These are phyloP conservation scores for Oldenlandia corymbosa DNA, from an alignment of 257 asterid genomes.

Conservation along the genomic window DNA sequence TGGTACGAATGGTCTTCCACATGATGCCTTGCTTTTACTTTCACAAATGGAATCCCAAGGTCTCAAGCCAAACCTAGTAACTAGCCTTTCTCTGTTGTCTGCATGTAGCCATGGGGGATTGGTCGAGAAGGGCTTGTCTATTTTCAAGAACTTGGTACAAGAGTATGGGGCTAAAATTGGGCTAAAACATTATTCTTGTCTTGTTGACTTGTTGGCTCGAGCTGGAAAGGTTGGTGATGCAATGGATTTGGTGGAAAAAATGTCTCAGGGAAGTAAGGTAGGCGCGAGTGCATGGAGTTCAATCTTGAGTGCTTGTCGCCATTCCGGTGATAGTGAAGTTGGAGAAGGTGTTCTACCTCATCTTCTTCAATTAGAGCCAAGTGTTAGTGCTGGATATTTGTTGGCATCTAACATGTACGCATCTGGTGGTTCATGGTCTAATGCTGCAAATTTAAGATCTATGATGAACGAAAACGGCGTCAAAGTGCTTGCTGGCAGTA, in stretches of 20 bases:
- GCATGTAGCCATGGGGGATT: conserved; percentile 96
- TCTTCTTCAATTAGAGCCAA: conserved; percentile 73
- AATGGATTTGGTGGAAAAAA: conserved; percentile 38
- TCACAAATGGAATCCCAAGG: conserved; percentile 58
- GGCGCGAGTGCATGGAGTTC: conserved; percentile 88
- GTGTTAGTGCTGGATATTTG: conserved; percentile 62
- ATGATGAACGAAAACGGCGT: conserved; percentile 55
- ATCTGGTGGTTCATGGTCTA: conserved; percentile 55
- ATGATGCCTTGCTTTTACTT: conserved; percentile 56
- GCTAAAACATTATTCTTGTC: conserved; percentile 75
- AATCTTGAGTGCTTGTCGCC: conserved; percentile 70
- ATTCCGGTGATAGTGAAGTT: conserved; percentile 34
- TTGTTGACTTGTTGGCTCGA: conserved; percentile 83
- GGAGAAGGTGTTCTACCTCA: conserved; percentile 37
- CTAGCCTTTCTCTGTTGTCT: conserved; percentile 56
- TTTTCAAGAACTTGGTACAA: conserved; percentile 42
- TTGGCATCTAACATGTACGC: conserved; percentile 74
- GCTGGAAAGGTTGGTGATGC: conserved; percentile 78
- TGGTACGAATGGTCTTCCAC: conserved; percentile 75
- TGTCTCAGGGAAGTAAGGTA: conserved; percentile 37
- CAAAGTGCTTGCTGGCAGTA: conserved; percentile 53
- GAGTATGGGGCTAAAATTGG: conserved; percentile 37
- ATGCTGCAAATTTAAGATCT: conserved; percentile 56
- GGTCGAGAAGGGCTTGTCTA: conserved; percentile 60
- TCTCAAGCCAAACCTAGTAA: conserved; percentile 60